Evolutionary conservation across 1,139 yeast genomes (phyloP).

Genomic region (Diutina mesorugosa): DNA sequence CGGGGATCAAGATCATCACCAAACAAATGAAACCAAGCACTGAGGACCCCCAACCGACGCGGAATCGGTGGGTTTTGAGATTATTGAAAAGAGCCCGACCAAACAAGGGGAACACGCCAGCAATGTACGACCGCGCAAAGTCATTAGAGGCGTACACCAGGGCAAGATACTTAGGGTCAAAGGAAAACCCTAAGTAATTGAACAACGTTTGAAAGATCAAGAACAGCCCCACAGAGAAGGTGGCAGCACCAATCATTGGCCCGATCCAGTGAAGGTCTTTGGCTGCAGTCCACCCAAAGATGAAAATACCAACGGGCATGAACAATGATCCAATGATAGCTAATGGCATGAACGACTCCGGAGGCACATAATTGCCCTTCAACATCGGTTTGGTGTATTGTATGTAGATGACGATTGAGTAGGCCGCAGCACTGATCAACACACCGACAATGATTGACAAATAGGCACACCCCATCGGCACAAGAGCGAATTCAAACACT

Average conservation of each 20-base stretch:
- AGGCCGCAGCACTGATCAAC: constrained; percentile 8
- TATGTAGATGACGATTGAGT: constrained; percentile 11
- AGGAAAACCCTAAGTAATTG: constrained; percentile 52
- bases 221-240: constrained; percentile 25
- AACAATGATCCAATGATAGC: constrained; percentile 31
- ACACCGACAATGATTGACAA: neutral
- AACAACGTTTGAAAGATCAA: constrained; percentile 26
- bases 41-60: constrained; percentile 60
- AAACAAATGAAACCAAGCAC: constrained; percentile 15
- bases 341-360: constrained; percentile 49
- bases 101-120: constrained; percentile 52
- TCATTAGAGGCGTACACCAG: constrained; percentile 49
- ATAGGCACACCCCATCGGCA: neutral
- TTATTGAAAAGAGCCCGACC: constrained; percentile 37
- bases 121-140: constrained; percentile 39
- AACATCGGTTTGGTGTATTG: constrained; percentile 16
- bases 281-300: constrained; percentile 39
- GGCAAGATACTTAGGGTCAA: constrained; percentile 35
- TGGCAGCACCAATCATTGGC: constrained; percentile 27
- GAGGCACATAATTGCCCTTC: constrained; percentile 28
- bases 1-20: constrained; percentile 52
- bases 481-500: neutral
- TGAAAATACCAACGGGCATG: constrained; percentile 31
- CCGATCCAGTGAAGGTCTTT: constrained; percentile 29
- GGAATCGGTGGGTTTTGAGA: constrained; percentile 29